Base-by-base conservation (phyloP, 129 eudicot species). In the Centaurea solstitialis region DNA sequence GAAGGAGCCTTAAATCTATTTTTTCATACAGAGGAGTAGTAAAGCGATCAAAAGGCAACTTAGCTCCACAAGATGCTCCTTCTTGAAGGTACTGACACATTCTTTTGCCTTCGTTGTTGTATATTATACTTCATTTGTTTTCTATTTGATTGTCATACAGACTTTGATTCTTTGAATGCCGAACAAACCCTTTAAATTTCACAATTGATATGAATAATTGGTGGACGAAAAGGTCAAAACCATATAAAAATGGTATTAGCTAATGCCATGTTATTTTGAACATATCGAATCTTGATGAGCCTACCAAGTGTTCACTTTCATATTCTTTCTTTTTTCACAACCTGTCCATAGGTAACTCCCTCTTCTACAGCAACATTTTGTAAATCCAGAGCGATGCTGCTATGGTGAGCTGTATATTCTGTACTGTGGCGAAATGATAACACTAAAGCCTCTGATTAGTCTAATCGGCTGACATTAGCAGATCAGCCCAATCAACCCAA, bases 81-180 rank as follows among this genome's bases (percentile, higher is more conserved):
- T 89, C 68, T 20, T 93, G 30, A 91, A 91, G 98, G 98, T 91
- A 89, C 18, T 17, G 24, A 18, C 73, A 57, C 70, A 13, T 33
- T 53, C 38, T 6, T 72, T n/a, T 9, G 33, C 50, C n/a, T 68
- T 39, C 17, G 53, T 11, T 73, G 61, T 68, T 53, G 26, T 70
- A 73, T 68, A 41, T 28, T 24, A 62, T 41, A 59, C 53, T 11
- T 43, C 17, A 11, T 10, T 10, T 21, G 2, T 57, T n/a, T 57
- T 57, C 22, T 57, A 57, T 57, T 57, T 57, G 65, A 57, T 57
- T 57, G 22, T 57, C 65, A 17, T 57, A n/a, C 22, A 0, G 24
- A 68, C 21, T 71, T 39, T 71, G 50, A 41, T 41, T 9, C 3
- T 7, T 41, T 41, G 50, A 2, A 41, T 41, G 37, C 2, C 59